phyloP scores from a whole-genome alignment of 176 grass and related monocot genomes.

The Triticum turgidum region DNA sequence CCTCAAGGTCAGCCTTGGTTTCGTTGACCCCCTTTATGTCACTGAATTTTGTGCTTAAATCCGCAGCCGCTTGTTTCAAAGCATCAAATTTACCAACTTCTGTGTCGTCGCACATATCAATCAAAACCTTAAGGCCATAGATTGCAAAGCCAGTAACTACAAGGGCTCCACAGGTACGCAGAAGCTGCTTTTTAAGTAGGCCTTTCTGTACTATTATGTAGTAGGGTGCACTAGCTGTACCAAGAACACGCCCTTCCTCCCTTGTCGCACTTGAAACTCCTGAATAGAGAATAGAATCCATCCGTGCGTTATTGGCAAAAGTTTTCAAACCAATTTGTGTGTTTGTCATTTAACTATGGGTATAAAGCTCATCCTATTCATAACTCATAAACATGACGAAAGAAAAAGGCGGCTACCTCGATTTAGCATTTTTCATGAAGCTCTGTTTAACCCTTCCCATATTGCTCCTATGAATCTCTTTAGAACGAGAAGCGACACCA shows the following conservation, averaged over 20 bases:
- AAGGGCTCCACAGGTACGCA: slow-evolving; percentile 73
- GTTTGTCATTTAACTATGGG: not conserved
- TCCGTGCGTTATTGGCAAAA: not conserved
- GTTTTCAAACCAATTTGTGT: not conserved
- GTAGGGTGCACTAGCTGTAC: slow-evolving; percentile 67
- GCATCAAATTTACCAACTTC: slow-evolving; percentile 33
- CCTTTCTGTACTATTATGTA: slow-evolving; percentile 54
- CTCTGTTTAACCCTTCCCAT: slow-evolving; percentile 65
- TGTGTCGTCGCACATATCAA: not conserved
- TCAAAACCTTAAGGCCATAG: slow-evolving; percentile 26
- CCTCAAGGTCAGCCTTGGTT: slow-evolving; percentile 86
- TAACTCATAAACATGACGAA: not conserved
- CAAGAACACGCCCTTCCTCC: slow-evolving; percentile 61
- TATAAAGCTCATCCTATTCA: not conserved
- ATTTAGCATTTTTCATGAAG: slow-evolving; percentile 45
- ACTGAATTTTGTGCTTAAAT: slow-evolving; percentile 64
- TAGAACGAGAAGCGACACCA: slow-evolving; percentile 40
- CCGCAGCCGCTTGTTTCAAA: slow-evolving; percentile 63
- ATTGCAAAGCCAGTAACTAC: slow-evolving; percentile 62
- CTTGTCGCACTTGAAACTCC: slow-evolving; percentile 42
- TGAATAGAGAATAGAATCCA: slow-evolving; percentile 25
- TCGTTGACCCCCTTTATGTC: slow-evolving; percentile 85
- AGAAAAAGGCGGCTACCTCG: not conserved
- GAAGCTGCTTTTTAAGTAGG: slow-evolving; percentile 78
- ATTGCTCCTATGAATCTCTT: slow-evolving; percentile 58